phyloP scores from a whole-genome alignment of 805 yeast species.

The Cyberlindnera samutprakarnensis region DNA sequence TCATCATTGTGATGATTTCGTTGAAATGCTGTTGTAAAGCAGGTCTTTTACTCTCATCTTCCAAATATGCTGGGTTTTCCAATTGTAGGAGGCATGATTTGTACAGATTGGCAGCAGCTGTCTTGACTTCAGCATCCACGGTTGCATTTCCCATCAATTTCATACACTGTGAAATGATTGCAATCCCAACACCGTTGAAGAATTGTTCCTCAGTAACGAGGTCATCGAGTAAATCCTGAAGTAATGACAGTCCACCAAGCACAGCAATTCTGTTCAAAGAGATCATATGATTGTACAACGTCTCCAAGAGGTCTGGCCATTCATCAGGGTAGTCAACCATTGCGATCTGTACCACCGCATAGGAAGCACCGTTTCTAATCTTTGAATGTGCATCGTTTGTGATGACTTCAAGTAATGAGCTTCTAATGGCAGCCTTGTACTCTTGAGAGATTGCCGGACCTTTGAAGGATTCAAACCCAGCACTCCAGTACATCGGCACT shows the following conservation, averaged over 20 bases:
- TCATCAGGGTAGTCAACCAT: constrained; percentile 92
- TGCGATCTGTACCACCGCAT: constrained; percentile 77
- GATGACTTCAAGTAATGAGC: constrained; percentile 38
- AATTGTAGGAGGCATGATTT: constrained; percentile 46
- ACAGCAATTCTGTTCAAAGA: constrained; percentile 11
- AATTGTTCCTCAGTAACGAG: constrained; percentile 81
- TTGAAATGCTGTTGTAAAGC: constrained; percentile 15
- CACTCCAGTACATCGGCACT: constrained; percentile 73
- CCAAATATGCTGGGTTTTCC: constrained; percentile 40
- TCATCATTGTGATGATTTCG: constrained; percentile 12
- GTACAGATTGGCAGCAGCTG: constrained; percentile 44
- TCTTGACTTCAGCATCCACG: constrained; percentile 32
- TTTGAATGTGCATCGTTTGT: constrained; percentile 44
- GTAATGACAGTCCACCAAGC: constrained; percentile 29
- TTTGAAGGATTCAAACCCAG: constrained; percentile 66
- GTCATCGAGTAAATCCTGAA: constrained; percentile 80
- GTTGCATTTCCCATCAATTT: constrained; percentile 28
- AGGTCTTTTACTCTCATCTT: constrained; percentile 28
- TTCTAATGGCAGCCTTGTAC: constrained; percentile 44
- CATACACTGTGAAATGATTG: constrained; percentile 44
- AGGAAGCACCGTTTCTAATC: constrained; percentile 58
- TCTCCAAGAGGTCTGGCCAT: constrained; percentile 69
- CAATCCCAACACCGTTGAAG: constrained; percentile 62
- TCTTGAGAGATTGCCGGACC: constrained; percentile 58
- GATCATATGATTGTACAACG: constrained; percentile 36